Conservation (phyloP, 164 flowering plant genomes). For the Litsea cubeba region DNA sequence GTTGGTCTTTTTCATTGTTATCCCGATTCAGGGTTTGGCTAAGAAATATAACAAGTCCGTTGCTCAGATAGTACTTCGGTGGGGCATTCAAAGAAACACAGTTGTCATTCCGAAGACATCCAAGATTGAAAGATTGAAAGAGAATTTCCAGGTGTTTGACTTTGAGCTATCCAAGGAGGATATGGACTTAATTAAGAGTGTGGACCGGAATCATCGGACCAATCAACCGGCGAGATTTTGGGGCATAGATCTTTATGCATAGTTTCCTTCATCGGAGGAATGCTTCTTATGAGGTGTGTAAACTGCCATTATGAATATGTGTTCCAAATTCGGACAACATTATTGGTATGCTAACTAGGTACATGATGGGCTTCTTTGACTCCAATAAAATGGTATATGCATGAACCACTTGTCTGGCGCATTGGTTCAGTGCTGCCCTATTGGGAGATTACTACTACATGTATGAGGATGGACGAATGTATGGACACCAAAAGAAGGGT, state of each 20-base stretch:
- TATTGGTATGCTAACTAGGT: no score
- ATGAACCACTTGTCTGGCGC: no score
- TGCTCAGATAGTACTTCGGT: constrained; percentile 77
- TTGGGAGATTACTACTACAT: no score
- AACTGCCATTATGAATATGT: no score
- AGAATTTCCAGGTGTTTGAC: constrained; percentile 69
- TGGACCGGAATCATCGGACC: constrained; percentile 63
- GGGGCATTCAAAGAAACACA: constrained; percentile 85
- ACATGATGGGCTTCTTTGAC: no score
- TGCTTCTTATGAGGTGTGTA: no score
- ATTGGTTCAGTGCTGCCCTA: no score
- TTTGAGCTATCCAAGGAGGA: constrained; percentile 74
- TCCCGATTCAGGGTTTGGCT: constrained; percentile 50
- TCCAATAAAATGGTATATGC: no score
- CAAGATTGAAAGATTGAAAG: constrained; percentile 62
- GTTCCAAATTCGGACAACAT: no score
- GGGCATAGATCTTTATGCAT: constrained; percentile 77
- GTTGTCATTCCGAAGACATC: constrained; percentile 85
- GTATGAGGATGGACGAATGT: no score
- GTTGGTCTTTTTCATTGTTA: neutral
- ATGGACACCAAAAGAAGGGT: no score
- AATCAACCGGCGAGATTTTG: constrained; percentile 84
- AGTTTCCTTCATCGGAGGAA: no score
- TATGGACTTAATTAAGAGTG: constrained; percentile 55
- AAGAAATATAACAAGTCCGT: constrained; percentile 64